These are phyloP conservation scores for Apiospora koreana DNA, from an alignment of 2,329 filamentous ascomycete species.

Conservation along the genomic window DNA sequence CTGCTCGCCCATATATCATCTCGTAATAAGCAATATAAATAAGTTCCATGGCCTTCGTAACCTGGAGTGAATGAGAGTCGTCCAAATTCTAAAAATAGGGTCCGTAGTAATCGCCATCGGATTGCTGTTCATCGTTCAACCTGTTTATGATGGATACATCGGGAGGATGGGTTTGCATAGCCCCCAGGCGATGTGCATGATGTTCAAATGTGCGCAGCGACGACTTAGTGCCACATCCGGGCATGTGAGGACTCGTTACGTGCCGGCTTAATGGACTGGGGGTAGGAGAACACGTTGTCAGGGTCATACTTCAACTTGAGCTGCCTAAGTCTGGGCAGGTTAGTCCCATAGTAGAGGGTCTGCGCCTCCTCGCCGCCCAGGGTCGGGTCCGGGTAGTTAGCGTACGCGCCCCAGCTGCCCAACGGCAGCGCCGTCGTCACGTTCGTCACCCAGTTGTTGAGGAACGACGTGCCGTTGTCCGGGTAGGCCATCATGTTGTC, in stretches of 20 bases:
- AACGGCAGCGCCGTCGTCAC: constrained; percentile 22
- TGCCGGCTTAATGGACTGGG: constrained; percentile 17
- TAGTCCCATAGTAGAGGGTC: constrained; percentile 48
- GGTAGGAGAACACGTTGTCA: constrained; percentile 42
- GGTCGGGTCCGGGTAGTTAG: constrained; percentile 55
- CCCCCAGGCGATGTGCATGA: background rate
- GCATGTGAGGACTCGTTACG: no score
- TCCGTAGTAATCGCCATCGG: background rate
- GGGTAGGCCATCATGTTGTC: constrained; percentile 39
- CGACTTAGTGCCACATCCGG: no score
- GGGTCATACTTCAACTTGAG: constrained; percentile 44
- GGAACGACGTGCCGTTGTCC: constrained; percentile 24
- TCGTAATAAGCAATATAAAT: no score
- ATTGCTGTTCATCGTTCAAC: background rate
- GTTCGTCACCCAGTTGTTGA: constrained; percentile 28
- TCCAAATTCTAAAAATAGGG: background rate
- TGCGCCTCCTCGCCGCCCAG: constrained; percentile 48
- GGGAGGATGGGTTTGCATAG: no score
- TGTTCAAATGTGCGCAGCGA: no score
- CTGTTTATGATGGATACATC: background rate
- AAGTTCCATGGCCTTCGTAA: no score
- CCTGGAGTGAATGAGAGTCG: no score
- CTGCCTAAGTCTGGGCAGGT: constrained; percentile 35
- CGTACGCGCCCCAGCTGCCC: constrained; percentile 38
- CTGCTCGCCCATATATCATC: no score